phyloP scores from a whole-genome alignment of 768 basidiomycete genomes.

The Obba rivulosa region DNA sequence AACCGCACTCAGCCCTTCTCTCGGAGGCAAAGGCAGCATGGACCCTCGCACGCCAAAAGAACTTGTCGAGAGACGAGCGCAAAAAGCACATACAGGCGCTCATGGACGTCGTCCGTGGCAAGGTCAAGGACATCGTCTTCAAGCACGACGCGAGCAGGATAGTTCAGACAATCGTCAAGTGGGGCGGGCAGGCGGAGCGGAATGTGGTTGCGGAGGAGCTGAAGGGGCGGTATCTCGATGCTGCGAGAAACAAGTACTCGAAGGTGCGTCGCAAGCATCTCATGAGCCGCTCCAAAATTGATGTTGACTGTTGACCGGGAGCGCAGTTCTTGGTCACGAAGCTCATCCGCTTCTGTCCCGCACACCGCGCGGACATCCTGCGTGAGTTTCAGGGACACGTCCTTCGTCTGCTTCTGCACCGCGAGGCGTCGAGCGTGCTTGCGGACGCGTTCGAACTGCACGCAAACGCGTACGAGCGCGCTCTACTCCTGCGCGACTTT shows the following conservation, averaged over 20 bases:
- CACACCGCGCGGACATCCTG: constrained; percentile 71
- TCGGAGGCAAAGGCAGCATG: constrained; percentile 71
- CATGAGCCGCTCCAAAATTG: neutral
- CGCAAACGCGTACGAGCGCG: constrained; percentile 78
- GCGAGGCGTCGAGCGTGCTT: constrained; percentile 77
- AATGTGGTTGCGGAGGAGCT: constrained; percentile 81
- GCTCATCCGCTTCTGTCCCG: constrained; percentile 69
- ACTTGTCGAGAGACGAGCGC: constrained; percentile 63
- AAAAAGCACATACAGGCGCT: constrained; percentile 69
- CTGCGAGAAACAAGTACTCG: constrained; percentile 86
- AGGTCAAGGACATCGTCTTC: constrained; percentile 79
- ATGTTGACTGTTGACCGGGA: constrained; percentile 1
- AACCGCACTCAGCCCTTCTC: constrained; percentile 70
- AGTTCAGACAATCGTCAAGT: constrained; percentile 76
- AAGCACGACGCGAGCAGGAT: constrained; percentile 92
- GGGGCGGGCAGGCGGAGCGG: constrained; percentile 68
- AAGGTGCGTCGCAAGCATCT: constrained; percentile 46
- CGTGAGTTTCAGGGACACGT: constrained; percentile 74
- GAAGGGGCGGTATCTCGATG: constrained; percentile 69
- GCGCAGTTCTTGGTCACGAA: constrained; percentile 75
- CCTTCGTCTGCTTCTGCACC: constrained; percentile 73
- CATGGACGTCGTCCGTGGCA: constrained; percentile 72
- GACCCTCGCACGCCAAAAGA: constrained; percentile 70
- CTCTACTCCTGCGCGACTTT: constrained; percentile 77
- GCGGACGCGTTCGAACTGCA: constrained; percentile 89